Evolutionary conservation across 2,329 filamentous ascomycete genomes (phyloP), one percentile per base, ranked within the genome.

Genomic region (Diaporthe citri): DNA sequence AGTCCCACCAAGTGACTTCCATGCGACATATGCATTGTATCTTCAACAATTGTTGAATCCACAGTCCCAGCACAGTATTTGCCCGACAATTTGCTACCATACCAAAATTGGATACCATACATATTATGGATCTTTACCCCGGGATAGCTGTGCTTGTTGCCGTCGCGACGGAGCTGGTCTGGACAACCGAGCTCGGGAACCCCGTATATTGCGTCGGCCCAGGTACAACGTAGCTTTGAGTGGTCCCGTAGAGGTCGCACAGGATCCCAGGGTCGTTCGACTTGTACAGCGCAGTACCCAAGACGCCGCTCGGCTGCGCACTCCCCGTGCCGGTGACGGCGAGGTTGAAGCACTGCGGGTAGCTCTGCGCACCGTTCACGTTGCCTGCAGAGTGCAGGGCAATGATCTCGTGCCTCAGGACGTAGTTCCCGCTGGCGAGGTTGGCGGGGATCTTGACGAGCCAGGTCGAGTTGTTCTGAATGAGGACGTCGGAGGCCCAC

Each of bases 311-410:
- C 17, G 84, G 82, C 76, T 82, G 74, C 59, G 79, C 79, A 81
- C 82, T 73, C 82, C 86, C 76, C 85, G 86, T 56, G 10, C 75
- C 75, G 7, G 67, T 57, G 75, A 91, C 83, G 76, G 88, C 84
- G 75, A 91, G 80, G 83, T 91, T 90, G 81, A 90, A 82, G 80
- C 90, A 87, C 76, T 87, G 86, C 59, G 86, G 86, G 79, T 87
- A 87, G 80, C 84, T 85, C 80, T 87, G 86, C 56, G 85, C 85
- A n/a, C 86, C 85, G 76, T 85, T 77, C 43, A 74, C 72, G 41
- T 82, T 79, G 1, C 74, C 80, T 20, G 86, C 85, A 25, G 80
- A 82, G 80, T 87, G 86, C 34, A 87, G 83, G 57, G 82, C 86
- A 67, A 87, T 86, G 74, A 86, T 87, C 78, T 87, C 86, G 75